Base-by-base conservation (phyloP, 352 stramenopile species). In the Globisporangium okanoganense region DNA sequence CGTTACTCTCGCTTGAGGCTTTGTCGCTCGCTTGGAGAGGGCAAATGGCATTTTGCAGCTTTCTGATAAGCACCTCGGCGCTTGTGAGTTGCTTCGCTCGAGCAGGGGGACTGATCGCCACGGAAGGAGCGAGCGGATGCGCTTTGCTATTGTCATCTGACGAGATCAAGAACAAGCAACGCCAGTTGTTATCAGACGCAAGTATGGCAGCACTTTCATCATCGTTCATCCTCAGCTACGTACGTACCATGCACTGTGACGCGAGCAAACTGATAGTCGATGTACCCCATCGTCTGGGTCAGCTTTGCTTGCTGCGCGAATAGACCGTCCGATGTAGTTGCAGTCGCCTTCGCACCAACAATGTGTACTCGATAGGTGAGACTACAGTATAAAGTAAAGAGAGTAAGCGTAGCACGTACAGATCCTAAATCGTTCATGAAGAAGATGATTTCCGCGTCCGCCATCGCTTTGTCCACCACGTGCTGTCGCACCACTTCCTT, bases 371-470 rank as follows among this genome's bases (percentile, higher is more conserved):
- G 0, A 13, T n/a, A 22, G 35, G 5, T 33, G 27, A 13, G 0
- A 22, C 18, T 10, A 22, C 13, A 35, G 25, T 14, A 36, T 33
- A 52, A n/a, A n/a, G n/a, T n/a, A n/a, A n/a, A n/a, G n/a, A n/a
- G n/a, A n/a, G n/a, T 24, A 7, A 53, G 36, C 29, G 16, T 12
- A 9, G 1, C 24, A 47, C 70, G 41, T 45, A 90, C 81, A 47
- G 76, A 72, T 40, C 87, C 79, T 2, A 90, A 60, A 24, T 88
- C 81, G 55, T 83, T 90, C 81, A 88, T 85, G 58, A 90, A 88
- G 50, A 90, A 90, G 24, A 90, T 58, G 35, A 90, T 77, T 51
- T 90, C 79, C 10, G 81, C 47, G 49, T 90, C 81, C n/a, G 71
- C 74, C n/a, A 88, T 66, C 14, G 77, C 79, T 59, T 80, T 85